Evolutionary conservation across 2,329 filamentous ascomycete species (phyloP).

Genomic region (Epichloe baconii): DNA sequence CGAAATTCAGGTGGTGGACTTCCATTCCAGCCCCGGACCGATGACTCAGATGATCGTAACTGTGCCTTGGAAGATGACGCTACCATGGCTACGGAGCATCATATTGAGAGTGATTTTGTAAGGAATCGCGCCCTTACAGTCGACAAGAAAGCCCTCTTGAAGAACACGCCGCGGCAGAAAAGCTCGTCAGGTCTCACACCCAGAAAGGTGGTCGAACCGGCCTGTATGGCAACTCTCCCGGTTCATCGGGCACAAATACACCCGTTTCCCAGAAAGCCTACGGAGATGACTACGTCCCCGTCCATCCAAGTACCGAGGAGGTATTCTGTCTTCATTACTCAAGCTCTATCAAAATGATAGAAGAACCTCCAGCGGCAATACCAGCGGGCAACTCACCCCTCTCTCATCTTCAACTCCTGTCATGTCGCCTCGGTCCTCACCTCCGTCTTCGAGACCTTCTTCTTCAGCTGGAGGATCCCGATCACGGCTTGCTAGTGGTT

Average conservation of each 20-base stretch:
- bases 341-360: slow-evolving; percentile 50
- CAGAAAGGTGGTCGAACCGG: slow-evolving; percentile 16
- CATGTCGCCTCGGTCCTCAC: slow-evolving; percentile 29
- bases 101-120: slow-evolving; percentile 6
- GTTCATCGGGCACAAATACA: slow-evolving; percentile 23
- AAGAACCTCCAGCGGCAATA: slow-evolving; percentile 18
- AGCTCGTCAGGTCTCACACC: slow-evolving; percentile 22
- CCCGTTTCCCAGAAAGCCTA: slow-evolving; percentile 36
- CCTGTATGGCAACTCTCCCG: slow-evolving; percentile 17
- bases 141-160: slow-evolving; percentile 11
- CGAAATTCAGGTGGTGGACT: slow-evolving; percentile 22
- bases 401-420: slow-evolving; percentile 23
- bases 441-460: slow-evolving; percentile 25
- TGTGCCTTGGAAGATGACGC: slow-evolving; percentile 9
- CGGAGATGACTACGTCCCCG: slow-evolving; percentile 43
- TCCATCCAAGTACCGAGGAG: slow-evolving; percentile 56
- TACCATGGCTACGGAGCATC: slow-evolving; percentile 4
- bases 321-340: slow-evolving; percentile 59
- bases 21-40: slow-evolving; percentile 20
- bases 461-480: slow-evolving; percentile 22
- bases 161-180: slow-evolving; percentile 19
- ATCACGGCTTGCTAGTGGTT: slow-evolving; percentile 24
- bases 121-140: slow-evolving; percentile 13
- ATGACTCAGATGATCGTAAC: slow-evolving; percentile 17
- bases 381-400: slow-evolving; percentile 30